Base-by-base conservation (phyloP, 345 rosid species). In the Raphanus sativus region DNA sequence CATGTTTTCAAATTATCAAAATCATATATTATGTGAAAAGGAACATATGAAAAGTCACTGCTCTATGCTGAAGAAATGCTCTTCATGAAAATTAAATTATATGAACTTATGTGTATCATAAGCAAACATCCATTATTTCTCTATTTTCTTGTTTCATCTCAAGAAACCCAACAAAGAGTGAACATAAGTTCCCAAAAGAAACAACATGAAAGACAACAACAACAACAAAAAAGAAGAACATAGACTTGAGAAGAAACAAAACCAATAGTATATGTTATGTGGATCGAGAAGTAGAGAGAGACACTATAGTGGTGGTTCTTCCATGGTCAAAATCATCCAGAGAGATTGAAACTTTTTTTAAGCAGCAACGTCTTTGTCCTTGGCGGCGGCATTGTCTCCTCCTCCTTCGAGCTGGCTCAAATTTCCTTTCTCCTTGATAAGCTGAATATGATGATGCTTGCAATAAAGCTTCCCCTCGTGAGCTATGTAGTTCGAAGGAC, bases 401-500 rank as follows among this genome's bases (percentile, higher is more conserved):
- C 42, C 42, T 3, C 92, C 97, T 78, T 95, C 97, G 28, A 95
- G 97, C 80, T 95, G 98, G 88, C 99, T 95, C 59, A 95, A 69
- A 73, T 95, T 95, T 8, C 99, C 98, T 80, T 92, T 92, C 84
- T 95, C 97, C 85, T 83, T 91, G 64, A 95, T 91, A 77, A 95
- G 94, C 78, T 92, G 99, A 74, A 84, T 85, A 67, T 95, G 98
- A 82, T 95, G 99, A 85, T 92, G 99, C 78, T 90, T 92, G 84
- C 99, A 95, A 82, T 92, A 95, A 77, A 95, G 93, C 77, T 90
- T 83, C 10, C 99, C 99, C 63, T 95, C 99, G 30, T 95, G 98
- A 16, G 98, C 99, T 58, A 92, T 81, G 77, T 95, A 95, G 84
- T 92, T 95, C 34, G 98, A 92, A 4, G 96, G 99, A 80, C 99